Conservation (phyloP, 1,139 yeast genomes). For the Blastobotrys raffinosifermentans region DNA sequence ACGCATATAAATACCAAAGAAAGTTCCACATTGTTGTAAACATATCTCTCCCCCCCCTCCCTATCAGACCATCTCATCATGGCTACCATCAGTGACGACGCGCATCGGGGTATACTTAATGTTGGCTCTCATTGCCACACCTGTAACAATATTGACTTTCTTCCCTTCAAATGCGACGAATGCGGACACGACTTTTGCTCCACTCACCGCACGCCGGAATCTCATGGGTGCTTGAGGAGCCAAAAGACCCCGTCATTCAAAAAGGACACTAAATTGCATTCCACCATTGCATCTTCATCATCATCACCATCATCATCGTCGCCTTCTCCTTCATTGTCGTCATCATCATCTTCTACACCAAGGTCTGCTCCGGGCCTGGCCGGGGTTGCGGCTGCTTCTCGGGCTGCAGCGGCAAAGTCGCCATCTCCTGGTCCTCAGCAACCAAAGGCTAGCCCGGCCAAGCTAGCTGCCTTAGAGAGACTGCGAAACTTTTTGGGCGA, state of each 20-base stretch:
- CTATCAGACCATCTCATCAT: neutral
- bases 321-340: too few species aligned
- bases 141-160: conserved; percentile 50
- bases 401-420: neutral
- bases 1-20: too few species aligned
- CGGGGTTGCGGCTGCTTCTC: neutral
- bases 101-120: conserved; percentile 40
- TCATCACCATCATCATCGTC: conserved; percentile 8
- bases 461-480: conserved; percentile 1
- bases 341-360: too few species aligned
- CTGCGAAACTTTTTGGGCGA: conserved; percentile 15
- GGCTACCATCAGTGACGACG: neutral
- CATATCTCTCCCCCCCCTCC: neutral
- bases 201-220: conserved; percentile 43
- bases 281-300: conserved; percentile 4
- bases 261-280: conserved; percentile 1
- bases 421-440: neutral
- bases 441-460: neutral
- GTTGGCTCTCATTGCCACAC: conserved; percentile 48
- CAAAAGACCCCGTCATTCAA: conserved; percentile 3
- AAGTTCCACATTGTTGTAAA: too few species aligned
- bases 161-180: conserved; percentile 51
- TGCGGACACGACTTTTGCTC: conserved; percentile 46
- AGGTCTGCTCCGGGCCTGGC: neutral
- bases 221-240: conserved; percentile 40